Evolutionary conservation across 108 stramenopile genomes (phyloP).

Genomic region (Nitzschia putrida): DNA sequence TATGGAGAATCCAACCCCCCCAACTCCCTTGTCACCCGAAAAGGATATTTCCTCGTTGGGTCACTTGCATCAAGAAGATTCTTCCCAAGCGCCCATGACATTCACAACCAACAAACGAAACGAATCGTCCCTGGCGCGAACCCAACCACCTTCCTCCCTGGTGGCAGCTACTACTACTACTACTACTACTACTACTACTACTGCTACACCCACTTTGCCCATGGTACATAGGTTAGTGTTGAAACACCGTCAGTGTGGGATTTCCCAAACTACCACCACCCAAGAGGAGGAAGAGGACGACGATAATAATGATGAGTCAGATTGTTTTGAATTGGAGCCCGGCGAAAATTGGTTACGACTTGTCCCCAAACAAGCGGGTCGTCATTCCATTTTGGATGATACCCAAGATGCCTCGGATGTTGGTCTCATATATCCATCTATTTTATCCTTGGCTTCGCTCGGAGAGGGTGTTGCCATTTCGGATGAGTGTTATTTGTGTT

Average conservation of each 20-base stretch:
- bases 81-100: no score
- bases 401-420: conserved; percentile 7
- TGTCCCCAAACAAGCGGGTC: not conserved
- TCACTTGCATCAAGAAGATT: no score
- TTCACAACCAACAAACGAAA: no score
- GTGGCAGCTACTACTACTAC: no score
- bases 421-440: conserved; percentile 8
- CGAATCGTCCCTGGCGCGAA: no score
- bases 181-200: no score
- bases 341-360: conserved; percentile 40
- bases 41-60: no score
- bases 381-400: conserved; percentile 23
- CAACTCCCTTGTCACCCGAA: no score
- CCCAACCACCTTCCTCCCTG: no score
- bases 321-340: conserved; percentile 19
- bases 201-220: not conserved
- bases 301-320: not conserved
- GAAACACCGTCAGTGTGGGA: not conserved
- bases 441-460: conserved; percentile 21
- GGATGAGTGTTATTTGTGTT: conserved; percentile 26
- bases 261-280: not conserved
- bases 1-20: no score
- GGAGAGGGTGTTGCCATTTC: not conserved
- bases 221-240: not conserved
- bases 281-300: not conserved